These are phyloP conservation scores for Yarrowia osloensis DNA, from an alignment of 805 yeast genomes.

Conservation along the genomic window DNA sequence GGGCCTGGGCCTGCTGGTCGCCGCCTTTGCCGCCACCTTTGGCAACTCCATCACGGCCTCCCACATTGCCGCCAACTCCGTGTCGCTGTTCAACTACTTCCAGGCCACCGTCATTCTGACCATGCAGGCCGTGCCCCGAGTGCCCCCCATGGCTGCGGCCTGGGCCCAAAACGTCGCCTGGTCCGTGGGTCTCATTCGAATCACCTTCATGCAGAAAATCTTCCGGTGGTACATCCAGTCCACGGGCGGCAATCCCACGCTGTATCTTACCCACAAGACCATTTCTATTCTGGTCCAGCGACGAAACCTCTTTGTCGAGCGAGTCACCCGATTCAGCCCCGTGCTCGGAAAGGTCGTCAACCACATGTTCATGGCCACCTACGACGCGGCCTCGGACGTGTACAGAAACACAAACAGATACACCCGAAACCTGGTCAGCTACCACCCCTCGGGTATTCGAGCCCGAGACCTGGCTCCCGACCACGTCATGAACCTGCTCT, in stretches of 20 bases:
- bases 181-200: slow-evolving; percentile 88
- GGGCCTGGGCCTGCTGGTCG: slow-evolving; percentile 79
- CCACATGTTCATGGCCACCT: slow-evolving; percentile 9
- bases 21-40: slow-evolving; percentile 76
- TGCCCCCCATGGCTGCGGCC: slow-evolving; percentile 96
- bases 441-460: slow-evolving; percentile 11
- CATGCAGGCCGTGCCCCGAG: slow-evolving; percentile 90
- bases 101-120: slow-evolving; percentile 89
- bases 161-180: slow-evolving; percentile 98
- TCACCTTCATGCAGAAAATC: slow-evolving; percentile 74
- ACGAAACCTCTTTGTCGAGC: slow-evolving; percentile 16
- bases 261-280: slow-evolving; percentile 59
- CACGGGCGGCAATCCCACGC: slow-evolving; percentile 84
- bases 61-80: slow-evolving; percentile 94
- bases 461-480: slow-evolving; percentile 29
- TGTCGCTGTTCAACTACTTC: slow-evolving; percentile 89
- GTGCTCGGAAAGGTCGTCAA: slow-evolving; percentile 22
- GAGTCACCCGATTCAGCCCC: neutral
- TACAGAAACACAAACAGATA: slow-evolving; percentile 2
- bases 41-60: slow-evolving; percentile 92
- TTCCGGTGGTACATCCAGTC: slow-evolving; percentile 94
- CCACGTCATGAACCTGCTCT: slow-evolving; percentile 18
- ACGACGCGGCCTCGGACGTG: neutral
- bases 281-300: slow-evolving; percentile 72
- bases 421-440: neutral